Evolutionary conservation across 257 asterid species (phyloP).

Genomic region (Echium plantagineum): DNA sequence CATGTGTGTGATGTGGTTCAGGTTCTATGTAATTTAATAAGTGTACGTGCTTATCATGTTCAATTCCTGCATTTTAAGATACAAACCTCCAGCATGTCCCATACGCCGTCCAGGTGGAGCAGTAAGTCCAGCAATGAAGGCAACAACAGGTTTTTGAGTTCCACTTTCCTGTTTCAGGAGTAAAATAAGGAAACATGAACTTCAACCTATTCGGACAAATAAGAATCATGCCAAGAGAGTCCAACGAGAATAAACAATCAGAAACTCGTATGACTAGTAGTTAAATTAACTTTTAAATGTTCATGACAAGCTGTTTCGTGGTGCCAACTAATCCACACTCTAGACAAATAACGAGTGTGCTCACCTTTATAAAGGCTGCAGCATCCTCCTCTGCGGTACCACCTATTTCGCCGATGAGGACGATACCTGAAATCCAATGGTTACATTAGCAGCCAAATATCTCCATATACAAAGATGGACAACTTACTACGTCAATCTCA

Average conservation of each 20-base stretch:
- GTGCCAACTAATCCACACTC: background rate
- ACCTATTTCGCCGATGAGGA: slow-evolving; percentile 95
- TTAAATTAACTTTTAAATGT: background rate
- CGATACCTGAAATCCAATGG: slow-evolving; percentile 45
- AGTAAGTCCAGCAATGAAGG: slow-evolving; percentile 96
- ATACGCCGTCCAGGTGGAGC: slow-evolving; percentile 99
- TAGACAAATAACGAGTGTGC: background rate
- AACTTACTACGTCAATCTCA: background rate
- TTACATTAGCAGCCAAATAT: slow-evolving; percentile 6
- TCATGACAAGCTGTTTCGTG: background rate
- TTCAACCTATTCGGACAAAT: background rate
- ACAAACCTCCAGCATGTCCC: slow-evolving; percentile 98
- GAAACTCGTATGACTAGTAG: background rate
- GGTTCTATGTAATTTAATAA: background rate
- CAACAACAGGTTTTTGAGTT: slow-evolving; percentile 80
- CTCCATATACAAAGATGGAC: background rate
- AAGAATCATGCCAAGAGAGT: background rate
- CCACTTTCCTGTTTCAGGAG: slow-evolving; percentile 68
- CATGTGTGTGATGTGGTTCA: background rate
- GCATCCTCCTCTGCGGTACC: slow-evolving; percentile 99
- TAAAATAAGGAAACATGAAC: background rate
- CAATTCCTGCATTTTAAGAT: slow-evolving; percentile 1
- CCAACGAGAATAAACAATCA: background rate
- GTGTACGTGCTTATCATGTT: background rate
- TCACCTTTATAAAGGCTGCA: slow-evolving; percentile 88